Evolutionary conservation across 768 basidiomycete genomes (phyloP), one percentile per base, ranked within the genome.

Genomic region (Pleurotus cornucopiae): DNA sequence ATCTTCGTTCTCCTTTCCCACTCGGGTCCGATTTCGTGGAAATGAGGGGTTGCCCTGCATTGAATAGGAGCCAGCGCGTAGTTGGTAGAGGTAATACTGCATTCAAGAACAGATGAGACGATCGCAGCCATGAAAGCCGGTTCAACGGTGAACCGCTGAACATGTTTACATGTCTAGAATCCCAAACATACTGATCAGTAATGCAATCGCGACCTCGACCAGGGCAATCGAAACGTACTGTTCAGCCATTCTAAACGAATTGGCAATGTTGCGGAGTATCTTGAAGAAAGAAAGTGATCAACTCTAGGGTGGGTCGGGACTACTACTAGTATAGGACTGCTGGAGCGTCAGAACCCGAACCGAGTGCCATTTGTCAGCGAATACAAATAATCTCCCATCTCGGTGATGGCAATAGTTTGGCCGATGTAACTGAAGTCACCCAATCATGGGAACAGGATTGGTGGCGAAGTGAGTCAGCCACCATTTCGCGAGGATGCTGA

Each of bases 11-110:
- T 45, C 62, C 63, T 3, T 70, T 64, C 41, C 70, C 67, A 39
- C 67, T 67, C 40, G 72, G 65, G 3, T 67, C 66, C n/a, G 57
- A 61, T 5, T 66, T 57, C 18, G 74, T 68, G 5, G 75, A 64
- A 20, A 83, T 69, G 55, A 94, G 81, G 9, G 89, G 90, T 65
- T 88, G 78, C 2, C 89, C 87, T 23, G 73, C 71, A 49, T 86
- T 85, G 75, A 93, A 91, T 14, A 94, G 60, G 41, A 96, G 66
- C 88, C 95, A 98, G 46, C 79, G 76, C 0, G 93, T 81, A 2
- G 81, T 66, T 0, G 83, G 79, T 11, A 82, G 75, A 13, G 64
- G 67, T 38, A 88, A 72, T 61, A 94, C 76, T 16, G 84, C 76
- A 57, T 92, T 90, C 47, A 98, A 77, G 70, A 94, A 92, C 6